Evolutionary conservation across 2,329 filamentous ascomycete species (phyloP), one percentile per base, ranked within the genome.

Genomic region (Sporothrix humicola): DNA sequence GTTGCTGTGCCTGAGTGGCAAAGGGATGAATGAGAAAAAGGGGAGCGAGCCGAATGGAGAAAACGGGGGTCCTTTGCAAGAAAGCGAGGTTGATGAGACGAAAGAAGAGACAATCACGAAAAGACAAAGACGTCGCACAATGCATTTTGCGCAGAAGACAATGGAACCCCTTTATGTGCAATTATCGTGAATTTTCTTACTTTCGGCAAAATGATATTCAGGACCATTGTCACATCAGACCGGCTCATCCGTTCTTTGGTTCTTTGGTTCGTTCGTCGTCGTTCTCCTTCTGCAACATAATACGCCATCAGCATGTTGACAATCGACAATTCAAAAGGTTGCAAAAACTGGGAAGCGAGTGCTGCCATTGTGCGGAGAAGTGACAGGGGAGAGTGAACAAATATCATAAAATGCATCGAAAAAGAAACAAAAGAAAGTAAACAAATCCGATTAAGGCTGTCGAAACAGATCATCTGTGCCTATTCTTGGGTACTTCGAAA

Each of bases 301-400:
- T 44, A 65, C 61, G 42, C 42, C 61, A 48, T 65, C 42, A 26
- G n/a, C 42, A 13, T 15, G 37, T 23, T 48, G 61, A 13, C 23
- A 50, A 13, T 13, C 54, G 54, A 58, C 54, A 58, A 58, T 2
- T 13, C 12, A 52, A 17, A 15, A 52, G 1, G 12, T 61, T 20
- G 52, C 12, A 61, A 42, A 8, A 42, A 68, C 44, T 68, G 63
- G 63, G 46, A 56, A 69, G 65, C 65, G 65, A 69, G 26, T 15
- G 65, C 46, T 59, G 69, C 37, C 69, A 12, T 31, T 17, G 54
- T 71, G 69, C 42, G 69, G 69, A 69, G 66, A 69, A 54, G 26
- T 12, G 66, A 56, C 66, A 69, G 50, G 61, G 42, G 61, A 31
- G 17, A 20, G 31, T 7, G 31, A 37, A 37, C 52, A 26, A 20